Evolutionary conservation across 345 rosid genomes (phyloP), one percentile per base, ranked within the genome.

Genomic region (Gossypium ekmanianum): DNA sequence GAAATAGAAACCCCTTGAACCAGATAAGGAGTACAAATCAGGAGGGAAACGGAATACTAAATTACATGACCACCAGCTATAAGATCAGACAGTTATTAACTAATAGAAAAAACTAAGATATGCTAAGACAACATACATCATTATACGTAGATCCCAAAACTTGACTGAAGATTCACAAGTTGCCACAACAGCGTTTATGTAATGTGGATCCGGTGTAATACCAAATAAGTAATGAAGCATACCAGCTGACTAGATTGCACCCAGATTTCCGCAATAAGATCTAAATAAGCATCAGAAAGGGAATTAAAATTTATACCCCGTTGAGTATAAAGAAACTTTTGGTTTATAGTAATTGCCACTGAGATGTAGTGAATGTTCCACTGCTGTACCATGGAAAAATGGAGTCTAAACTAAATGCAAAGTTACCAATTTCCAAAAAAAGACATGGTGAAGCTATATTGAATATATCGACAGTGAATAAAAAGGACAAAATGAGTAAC

Each of bases 151-250:
- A 84, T 92, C 97, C 95, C 97, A 92, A 78, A 94, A 87, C 82
- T 94, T 94, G 79, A 94, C 75, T 50, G 97, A 91, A 50, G 98
- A 92, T 76, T 91, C 98, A 85, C 86, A 83, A 73, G 95, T 88
- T 43, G 92, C 91, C 48, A 92, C 97, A 44, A 92, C 79, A 81
- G 87, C 74, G 86, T 91, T 94, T 59, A 84, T 80, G 45, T 92
- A 92, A 84, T 94, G 97, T 2, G 95, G 97, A 88, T 94, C 93
- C 97, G 96, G 90, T 18, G 94, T 96, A 80, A 97, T 96, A 80
- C 97, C 93, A 79, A 92, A 88, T 73, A 92, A 79, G 80, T 85
- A 85, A 71, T 92, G 97, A 75, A 92, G 81, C 93, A 89, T 84
- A 67, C 97, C 97, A 79, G 93, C 84, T 50, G 97, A 89, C 61